A percentile compares a stretch with the other conserved stretches of the same genome.
Evolutionary conservation across 192 early-diverging fungal genomes (phyloP).

Genomic region (Rhizophlyctis rosea): DNA sequence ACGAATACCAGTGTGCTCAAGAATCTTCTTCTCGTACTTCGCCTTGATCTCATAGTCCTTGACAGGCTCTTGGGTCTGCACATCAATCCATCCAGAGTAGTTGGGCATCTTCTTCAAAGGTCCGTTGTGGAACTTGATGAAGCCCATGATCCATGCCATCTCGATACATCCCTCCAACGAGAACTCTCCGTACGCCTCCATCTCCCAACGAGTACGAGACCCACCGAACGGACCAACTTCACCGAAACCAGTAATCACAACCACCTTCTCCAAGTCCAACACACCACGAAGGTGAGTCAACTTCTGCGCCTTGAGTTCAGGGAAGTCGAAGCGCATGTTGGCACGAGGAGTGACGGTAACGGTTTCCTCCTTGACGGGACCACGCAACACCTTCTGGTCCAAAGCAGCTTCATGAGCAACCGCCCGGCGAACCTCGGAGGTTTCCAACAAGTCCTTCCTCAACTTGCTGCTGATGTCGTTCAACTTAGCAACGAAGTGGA

Average conservation of each 20-base stretch:
- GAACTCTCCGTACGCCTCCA: constrained; percentile 87
- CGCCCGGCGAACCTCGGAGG: constrained; percentile 81
- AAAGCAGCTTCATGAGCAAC: constrained; percentile 72
- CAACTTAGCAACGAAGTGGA: constrained; percentile 81
- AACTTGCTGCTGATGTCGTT: constrained; percentile 73
- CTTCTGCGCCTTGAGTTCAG: constrained; percentile 60
- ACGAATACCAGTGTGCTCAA: constrained; percentile 90
- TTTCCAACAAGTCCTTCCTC: constrained; percentile 76
- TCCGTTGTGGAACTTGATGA: constrained; percentile 84
- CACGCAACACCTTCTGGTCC: constrained; percentile 75
- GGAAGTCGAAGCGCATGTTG: constrained; percentile 84
- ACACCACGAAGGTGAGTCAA: constrained; percentile 66
- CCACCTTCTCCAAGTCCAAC: constrained; percentile 87
- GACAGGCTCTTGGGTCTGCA: constrained; percentile 79
- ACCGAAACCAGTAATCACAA: constrained; percentile 90
- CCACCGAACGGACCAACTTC: constrained; percentile 93
- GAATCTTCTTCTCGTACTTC: constrained; percentile 85
- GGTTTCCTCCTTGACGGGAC: constrained; percentile 50
- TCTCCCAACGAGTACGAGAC: constrained; percentile 91
- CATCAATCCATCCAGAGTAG: constrained; percentile 94
- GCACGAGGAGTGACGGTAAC: constrained; percentile 74
- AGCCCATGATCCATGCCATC: constrained; percentile 97
- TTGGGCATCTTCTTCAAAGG: constrained; percentile 67
- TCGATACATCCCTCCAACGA: constrained; percentile 91
- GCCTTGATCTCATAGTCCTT: constrained; percentile 82